Percentiles rank a stretch among this genome's conserved stretches.
phyloP scores from a whole-genome alignment of 1,284 basidiomycete species.

The Heterobasidion parviporum region DNA sequence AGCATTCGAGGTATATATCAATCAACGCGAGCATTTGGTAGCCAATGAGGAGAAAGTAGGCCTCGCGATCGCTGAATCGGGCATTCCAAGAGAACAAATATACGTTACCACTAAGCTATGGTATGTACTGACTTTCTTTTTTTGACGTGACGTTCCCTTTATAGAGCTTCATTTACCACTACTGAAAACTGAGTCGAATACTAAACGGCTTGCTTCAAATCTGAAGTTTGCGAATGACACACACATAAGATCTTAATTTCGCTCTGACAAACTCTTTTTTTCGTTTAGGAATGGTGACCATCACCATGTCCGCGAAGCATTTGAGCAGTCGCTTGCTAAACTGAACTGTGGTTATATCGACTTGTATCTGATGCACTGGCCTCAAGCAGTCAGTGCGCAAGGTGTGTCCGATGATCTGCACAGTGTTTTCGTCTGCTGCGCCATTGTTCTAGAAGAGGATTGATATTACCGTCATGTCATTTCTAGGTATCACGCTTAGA shows the following conservation, averaged over 20 bases:
- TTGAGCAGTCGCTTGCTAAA: constrained; percentile 47
- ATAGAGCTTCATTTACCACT: too few species aligned
- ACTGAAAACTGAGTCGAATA: too few species aligned
- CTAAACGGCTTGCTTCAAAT: too few species aligned
- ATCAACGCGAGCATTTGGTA: constrained; percentile 6
- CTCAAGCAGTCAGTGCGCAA: constrained; percentile 13
- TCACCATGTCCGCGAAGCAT: constrained; percentile 38
- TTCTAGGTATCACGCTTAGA: constrained; percentile 15
- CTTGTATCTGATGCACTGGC: constrained; percentile 67
- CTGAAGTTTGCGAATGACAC: too few species aligned
- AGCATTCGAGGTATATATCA: too few species aligned
- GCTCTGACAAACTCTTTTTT: too few species aligned
- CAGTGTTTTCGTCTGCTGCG: not conserved
- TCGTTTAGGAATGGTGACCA: constrained; percentile 24
- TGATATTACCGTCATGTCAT: too few species aligned
- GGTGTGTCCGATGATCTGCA: not conserved
- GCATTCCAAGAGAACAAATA: constrained; percentile 36
- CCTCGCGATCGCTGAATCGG: constrained; percentile 36
- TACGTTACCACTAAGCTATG: constrained; percentile 42
- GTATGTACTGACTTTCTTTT: constrained; percentile 14
- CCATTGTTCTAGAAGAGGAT: too few species aligned
- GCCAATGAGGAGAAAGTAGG: constrained; percentile 43
- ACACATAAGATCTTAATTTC: too few species aligned
- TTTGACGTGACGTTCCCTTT: too few species aligned
- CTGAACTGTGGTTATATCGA: constrained; percentile 61